A percentile compares a stretch with the other conserved stretches of the same genome.
These are phyloP conservation scores for Yarrowia sp. DNA, from an alignment of 805 yeast species.

Conservation along the genomic window DNA sequence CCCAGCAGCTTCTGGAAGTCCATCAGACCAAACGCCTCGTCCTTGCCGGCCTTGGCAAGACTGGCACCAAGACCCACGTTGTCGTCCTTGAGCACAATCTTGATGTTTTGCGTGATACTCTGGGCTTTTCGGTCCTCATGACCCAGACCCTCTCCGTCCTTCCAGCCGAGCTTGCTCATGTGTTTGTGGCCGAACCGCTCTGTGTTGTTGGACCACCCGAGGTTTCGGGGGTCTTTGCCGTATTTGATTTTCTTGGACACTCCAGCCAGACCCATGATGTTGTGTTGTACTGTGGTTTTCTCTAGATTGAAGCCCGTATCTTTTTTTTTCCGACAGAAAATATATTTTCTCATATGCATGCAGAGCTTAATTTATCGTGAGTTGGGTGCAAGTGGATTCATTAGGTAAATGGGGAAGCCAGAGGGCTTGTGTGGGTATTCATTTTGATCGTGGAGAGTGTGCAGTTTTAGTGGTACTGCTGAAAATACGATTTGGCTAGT, in stretches of 20 bases:
- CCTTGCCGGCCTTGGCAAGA: constrained; percentile 47
- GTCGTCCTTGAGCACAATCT: constrained; percentile 77
- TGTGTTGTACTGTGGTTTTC: constrained; percentile 26
- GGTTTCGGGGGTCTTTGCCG: constrained; percentile 90
- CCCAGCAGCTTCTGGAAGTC: constrained; percentile 90
- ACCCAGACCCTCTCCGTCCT: constrained; percentile 87
- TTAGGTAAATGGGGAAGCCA: neutral
- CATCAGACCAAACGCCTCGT: constrained; percentile 86
- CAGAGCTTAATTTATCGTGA: constrained; percentile 14
- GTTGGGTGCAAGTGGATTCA: neutral
- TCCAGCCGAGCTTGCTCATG: constrained; percentile 82
- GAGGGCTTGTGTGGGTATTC: neutral
- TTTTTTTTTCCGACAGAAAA: neutral
- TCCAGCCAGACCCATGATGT: constrained; percentile 48
- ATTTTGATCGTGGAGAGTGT: neutral
- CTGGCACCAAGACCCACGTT: constrained; percentile 88
- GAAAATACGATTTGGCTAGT: neutral
- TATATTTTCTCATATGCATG: constrained; percentile 3
- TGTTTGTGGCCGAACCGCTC: constrained; percentile 82
- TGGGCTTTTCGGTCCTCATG: constrained; percentile 40
- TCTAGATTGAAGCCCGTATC: neutral
- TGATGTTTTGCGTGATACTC: constrained; percentile 76
- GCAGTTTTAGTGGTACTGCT: neutral
- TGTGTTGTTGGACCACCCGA: constrained; percentile 80
- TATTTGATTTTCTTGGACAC: constrained; percentile 75